These are phyloP conservation scores for Sanghuangporus weigelae DNA, from an alignment of 1,284 basidiomycete species.

Conservation along the genomic window DNA sequence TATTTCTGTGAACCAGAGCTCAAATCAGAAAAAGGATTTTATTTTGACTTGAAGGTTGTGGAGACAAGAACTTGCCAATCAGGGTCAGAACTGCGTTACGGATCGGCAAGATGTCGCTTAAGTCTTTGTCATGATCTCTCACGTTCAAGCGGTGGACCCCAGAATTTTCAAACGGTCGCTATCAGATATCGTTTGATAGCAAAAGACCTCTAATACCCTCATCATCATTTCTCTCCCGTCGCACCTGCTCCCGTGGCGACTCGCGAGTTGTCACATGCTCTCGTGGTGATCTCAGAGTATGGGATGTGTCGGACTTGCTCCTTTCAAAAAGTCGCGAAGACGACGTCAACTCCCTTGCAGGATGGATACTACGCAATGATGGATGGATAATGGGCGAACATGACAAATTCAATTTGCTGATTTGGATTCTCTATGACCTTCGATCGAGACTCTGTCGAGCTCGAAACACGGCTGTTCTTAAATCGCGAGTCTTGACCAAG, in stretches of 20 bases:
- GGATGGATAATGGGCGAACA: background rate
- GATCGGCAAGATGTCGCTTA: no score
- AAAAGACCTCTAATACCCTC: no score
- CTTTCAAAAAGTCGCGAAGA: background rate
- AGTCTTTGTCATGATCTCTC: no score
- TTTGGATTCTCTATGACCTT: background rate
- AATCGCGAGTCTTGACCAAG: background rate
- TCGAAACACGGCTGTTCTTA: background rate
- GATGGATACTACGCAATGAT: background rate
- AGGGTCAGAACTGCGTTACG: no score
- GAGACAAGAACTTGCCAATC: no score
- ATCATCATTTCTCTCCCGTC: no score
- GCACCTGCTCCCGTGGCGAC: background rate
- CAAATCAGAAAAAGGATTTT: no score
- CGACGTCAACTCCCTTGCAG: background rate
- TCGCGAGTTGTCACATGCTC: background rate
- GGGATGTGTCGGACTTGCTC: constrained; percentile 6
- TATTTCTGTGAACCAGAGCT: no score
- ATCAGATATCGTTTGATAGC: no score
- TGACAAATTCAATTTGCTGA: background rate
- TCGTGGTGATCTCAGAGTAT: constrained; percentile 14
- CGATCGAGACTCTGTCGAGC: background rate
- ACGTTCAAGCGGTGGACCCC: no score
- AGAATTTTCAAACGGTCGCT: no score
- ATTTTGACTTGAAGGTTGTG: no score